Evolutionary conservation across 1,284 basidiomycete genomes (phyloP), one percentile per base, ranked within the genome.

Genomic region (Pseudozyma thailandica): DNA sequence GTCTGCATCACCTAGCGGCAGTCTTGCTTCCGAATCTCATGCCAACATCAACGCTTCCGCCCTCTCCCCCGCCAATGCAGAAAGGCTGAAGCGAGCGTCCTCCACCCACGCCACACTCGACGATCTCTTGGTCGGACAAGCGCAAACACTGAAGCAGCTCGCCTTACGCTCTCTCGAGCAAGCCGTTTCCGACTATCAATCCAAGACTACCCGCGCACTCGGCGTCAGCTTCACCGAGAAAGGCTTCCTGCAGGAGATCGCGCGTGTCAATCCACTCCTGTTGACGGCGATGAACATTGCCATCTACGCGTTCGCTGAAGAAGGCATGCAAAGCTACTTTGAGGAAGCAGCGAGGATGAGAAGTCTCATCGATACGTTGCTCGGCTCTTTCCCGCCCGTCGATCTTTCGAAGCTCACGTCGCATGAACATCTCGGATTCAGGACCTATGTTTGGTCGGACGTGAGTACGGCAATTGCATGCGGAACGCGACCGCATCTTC

Each of bases 241-340:
- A 21, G 65, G 65, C 0, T 69, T 69, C 16, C 26, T 62, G 43
- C 28, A 54, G 13, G 65, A 69, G 41, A 33, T 56, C 18, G 27
- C 13, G 4, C 41, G 48, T 4, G 52, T 63, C 43, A 69, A 69
- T 16, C 57, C 65, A 16, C 37, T 69, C 35, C 48, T 69, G 21
- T 33, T 69, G 51, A 48, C 65, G 3, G 50, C 65, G 43, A 27
- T 69, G 28, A 69, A 69, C 54, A 58, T 69, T 27, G 65, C 65
- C 26, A 69, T 63, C 44, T 69, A 69, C 25, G 55, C 65, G 1
- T 69, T 69, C 43, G 65, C 65, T 3, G 65, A 69, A 30, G 65
- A 69, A 38, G 59, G 58, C 9, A 58, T 62, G 50, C 43, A 62
- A 48, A 62, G 59, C 16, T 69, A 62, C 33, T 69, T 58, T 38